Percentiles rank a stretch among this genome's conserved stretches.
These are phyloP conservation scores for Rhizopus arrhizus DNA, from an alignment of 371 early-diverging fungal genomes.

Conservation along the genomic window DNA sequence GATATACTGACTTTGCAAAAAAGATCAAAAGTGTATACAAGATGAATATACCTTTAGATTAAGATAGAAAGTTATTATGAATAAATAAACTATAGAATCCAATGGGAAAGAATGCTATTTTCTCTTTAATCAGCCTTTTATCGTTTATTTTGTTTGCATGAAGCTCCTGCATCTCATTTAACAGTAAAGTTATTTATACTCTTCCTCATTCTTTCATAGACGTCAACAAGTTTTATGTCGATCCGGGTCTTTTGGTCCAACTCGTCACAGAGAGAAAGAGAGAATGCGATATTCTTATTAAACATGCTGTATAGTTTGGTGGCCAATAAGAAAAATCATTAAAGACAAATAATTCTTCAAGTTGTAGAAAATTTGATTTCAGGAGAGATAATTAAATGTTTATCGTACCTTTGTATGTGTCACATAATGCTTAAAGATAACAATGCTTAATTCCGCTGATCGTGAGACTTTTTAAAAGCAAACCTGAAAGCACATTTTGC, in stretches of 20 bases:
- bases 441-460: slow-evolving; percentile 18
- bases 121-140: background rate
- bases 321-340: background rate
- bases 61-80: background rate
- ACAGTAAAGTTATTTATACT: no score
- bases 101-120: background rate
- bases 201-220: no score
- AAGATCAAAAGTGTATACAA: slow-evolving; percentile 34
- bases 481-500: background rate
- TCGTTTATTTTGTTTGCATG: no score
- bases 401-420: background rate
- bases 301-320: background rate
- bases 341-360: background rate
- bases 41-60: slow-evolving; percentile 27
- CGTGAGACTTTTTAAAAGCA: slow-evolving; percentile 21
- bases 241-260: background rate
- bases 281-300: background rate
- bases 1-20: slow-evolving; percentile 54
- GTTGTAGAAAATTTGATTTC: no score
- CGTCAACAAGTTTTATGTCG: no score
- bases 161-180: no score
- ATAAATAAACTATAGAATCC: background rate
- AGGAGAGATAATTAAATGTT: no score
- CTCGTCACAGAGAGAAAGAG: background rate
- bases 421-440: slow-evolving; percentile 5